Conservation (phyloP, 2,329 filamentous ascomycete species). For the Celoporthe dispersa region DNA sequence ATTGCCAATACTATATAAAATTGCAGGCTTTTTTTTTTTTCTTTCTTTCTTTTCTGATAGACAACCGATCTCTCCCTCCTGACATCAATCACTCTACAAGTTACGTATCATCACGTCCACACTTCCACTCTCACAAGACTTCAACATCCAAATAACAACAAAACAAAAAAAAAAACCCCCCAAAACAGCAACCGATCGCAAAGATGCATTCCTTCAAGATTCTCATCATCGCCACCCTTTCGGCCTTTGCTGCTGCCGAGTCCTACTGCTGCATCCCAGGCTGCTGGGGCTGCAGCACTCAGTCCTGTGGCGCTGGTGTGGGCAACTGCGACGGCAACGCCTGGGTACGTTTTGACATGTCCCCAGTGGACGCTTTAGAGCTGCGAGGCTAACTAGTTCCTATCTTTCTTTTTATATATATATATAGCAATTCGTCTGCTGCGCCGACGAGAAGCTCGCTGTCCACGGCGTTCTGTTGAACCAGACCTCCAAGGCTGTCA, state of each 20-base stretch:
- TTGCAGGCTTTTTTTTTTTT: neutral
- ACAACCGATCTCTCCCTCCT: neutral
- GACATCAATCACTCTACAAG: neutral
- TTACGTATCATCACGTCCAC: neutral
- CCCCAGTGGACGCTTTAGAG: too few species aligned
- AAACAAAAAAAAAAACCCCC: neutral
- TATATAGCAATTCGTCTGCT: neutral
- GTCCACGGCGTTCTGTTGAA: neutral
- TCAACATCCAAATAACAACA: neutral
- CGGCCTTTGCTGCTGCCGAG: neutral
- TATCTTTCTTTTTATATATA: neutral
- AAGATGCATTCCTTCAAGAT: neutral
- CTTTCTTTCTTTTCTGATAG: neutral
- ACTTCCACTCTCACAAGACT: neutral
- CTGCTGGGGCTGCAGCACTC: slow-evolving; percentile 8
- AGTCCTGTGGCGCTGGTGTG: neutral
- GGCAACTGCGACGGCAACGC: neutral
- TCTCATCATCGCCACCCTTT: neutral
- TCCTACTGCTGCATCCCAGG: slow-evolving; percentile 3
- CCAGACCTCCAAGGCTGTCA: neutral
- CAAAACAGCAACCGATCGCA: neutral
- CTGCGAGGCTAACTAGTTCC: neutral
- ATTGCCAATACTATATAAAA: neutral
- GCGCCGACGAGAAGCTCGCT: slow-evolving; percentile 2
- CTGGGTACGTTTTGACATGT: neutral